These are phyloP conservation scores for Hymenoscyphus scutula DNA, from an alignment of 2,329 filamentous ascomycete species.

Conservation along the genomic window DNA sequence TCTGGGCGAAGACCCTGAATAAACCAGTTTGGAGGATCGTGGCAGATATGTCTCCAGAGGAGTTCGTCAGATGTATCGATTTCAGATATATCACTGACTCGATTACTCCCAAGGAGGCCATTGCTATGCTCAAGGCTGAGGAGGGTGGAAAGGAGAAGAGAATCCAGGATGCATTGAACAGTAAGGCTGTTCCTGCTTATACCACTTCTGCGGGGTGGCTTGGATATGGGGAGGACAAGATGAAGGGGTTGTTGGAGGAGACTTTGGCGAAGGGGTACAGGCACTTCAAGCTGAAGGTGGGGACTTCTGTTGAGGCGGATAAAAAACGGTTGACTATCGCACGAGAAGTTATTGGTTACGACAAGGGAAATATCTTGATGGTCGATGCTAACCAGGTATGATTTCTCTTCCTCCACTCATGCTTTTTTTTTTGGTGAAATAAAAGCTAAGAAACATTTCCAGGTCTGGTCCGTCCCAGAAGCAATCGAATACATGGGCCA, in stretches of 20 bases:
- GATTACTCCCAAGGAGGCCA: conserved; percentile 80
- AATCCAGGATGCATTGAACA: conserved; percentile 69
- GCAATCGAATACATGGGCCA: conserved; percentile 84
- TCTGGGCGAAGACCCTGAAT: conserved; percentile 83
- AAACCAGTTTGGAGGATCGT: conserved; percentile 93
- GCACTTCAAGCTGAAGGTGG: conserved; percentile 92
- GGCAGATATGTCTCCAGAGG: conserved; percentile 83
- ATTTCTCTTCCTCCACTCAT: conserved; percentile 4
- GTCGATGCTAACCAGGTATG: conserved; percentile 82
- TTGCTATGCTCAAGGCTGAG: conserved; percentile 64
- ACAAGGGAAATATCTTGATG: conserved; percentile 74
- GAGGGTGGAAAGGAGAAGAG: conserved; percentile 68
- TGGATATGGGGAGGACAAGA: conserved; percentile 86
- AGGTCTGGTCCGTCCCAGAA: conserved; percentile 84
- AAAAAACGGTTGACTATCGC: conserved; percentile 69
- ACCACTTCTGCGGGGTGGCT: conserved; percentile 90
- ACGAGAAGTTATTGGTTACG: conserved; percentile 76
- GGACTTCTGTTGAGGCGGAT: conserved; percentile 70
- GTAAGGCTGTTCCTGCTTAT: conserved; percentile 80
- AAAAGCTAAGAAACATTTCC: conserved; percentile 4
- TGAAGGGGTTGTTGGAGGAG: conserved; percentile 71
- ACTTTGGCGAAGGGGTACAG: conserved; percentile 74
- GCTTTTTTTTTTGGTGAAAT: not conserved
- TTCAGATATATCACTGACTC: conserved; percentile 94
- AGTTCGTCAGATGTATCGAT: conserved; percentile 85